Percentiles rank a stretch among this genome's conserved stretches.
Evolutionary conservation across 495 filamentous ascomycete species (phyloP).

Genomic region (Penicillium paxilli): DNA sequence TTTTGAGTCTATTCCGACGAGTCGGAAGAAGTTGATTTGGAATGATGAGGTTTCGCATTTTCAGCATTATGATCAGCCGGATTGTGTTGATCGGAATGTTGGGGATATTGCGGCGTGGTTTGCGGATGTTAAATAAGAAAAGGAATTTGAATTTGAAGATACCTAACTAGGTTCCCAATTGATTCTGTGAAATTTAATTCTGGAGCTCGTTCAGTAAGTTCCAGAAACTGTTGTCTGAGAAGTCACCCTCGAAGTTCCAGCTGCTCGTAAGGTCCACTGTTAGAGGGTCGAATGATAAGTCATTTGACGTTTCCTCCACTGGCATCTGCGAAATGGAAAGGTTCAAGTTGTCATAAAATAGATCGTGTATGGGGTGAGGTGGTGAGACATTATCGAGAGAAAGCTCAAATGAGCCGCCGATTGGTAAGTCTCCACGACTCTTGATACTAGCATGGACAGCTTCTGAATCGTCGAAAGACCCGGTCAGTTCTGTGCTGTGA

Average conservation of each 20-base stretch:
- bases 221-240: slow-evolving; percentile 43
- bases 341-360: slow-evolving; percentile 51
- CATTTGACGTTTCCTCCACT: slow-evolving; percentile 14
- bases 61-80: slow-evolving; percentile 25
- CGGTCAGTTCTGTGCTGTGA: slow-evolving; percentile 10
- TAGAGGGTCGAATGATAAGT: slow-evolving; percentile 16
- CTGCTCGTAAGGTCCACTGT: slow-evolving; percentile 9
- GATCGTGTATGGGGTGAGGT: slow-evolving; percentile 54
- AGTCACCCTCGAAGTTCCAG: slow-evolving; percentile 49
- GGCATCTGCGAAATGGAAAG: slow-evolving; percentile 4
- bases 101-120: slow-evolving; percentile 25
- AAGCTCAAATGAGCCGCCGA: slow-evolving; percentile 9
- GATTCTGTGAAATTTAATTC: slow-evolving; percentile 1
- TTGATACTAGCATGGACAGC: neutral
- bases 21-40: slow-evolving; percentile 23
- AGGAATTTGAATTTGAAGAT: no score
- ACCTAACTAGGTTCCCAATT: no score
- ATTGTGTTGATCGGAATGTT: slow-evolving; percentile 22
- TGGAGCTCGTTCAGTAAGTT: slow-evolving; percentile 6
- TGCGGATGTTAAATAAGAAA: slow-evolving; percentile 16
- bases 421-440: slow-evolving; percentile 6
- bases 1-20: slow-evolving; percentile 21
- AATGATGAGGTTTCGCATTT: slow-evolving; percentile 25
- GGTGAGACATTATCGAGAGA: slow-evolving; percentile 48
- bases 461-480: neutral